Base-by-base conservation (phyloP, 2,329 filamentous ascomycete species). In the Talaromyces pinophilus region DNA sequence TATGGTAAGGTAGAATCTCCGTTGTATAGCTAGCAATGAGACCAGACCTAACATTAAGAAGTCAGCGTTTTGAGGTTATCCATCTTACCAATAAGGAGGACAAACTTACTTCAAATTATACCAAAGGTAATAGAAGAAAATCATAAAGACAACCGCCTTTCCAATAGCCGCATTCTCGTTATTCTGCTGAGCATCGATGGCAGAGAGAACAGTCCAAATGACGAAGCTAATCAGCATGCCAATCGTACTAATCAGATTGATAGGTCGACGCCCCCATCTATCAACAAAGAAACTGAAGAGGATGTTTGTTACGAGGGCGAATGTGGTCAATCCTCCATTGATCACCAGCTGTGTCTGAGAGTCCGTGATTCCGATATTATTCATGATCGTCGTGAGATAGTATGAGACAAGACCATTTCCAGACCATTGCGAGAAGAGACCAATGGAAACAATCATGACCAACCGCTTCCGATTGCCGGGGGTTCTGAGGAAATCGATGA, bases 351-450 rank as follows among this genome's bases (percentile, higher is more conserved):
- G 79, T 1, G 73, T 74, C 38, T 75, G 71, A 6, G 76, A 69
- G 17, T 83, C 78, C 0, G 71, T 84, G 72, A 90, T 88, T 54
- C 87, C 88, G 60, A 87, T 87, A 59, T 84, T 84, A 48, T 82
- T 78, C 77, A 89, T 89, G 69, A 90, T 83, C 65, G 83, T 81
- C 67, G 87, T 85, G 72, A 88, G 86, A 75, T 90, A 90, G 78
- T 90, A 90, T 69, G 84, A 87, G 72, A 90, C 86, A 1, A 90
- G 78, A 19, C 86, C 87, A 72, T 90, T 90, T 44, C 88, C 88
- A 63, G 84, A 87, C 78, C 88, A 90, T 76, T 90, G 88, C 1
- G 87, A 89, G 73, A 66, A 55, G 8, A 66, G n/a, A n/a, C 64
- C 64, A 28, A 66, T 44, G 7, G 59, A 59, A 10, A 66, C 4